Evolutionary conservation across 768 basidiomycete species (phyloP).

Genomic region (Boletus rubropictus): DNA sequence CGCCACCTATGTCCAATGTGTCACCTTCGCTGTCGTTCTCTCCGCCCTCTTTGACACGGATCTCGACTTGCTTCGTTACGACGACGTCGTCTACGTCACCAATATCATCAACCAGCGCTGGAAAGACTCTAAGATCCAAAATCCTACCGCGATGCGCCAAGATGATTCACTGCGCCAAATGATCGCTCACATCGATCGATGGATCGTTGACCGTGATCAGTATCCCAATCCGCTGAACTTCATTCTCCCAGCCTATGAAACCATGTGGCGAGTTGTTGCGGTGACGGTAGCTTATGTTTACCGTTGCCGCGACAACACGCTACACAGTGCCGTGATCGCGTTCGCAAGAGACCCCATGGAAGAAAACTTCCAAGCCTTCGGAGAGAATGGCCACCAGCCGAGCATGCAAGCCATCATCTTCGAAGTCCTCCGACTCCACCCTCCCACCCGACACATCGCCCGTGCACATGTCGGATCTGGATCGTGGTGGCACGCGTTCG

Average conservation of each 20-base stretch:
- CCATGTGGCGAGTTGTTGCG: conserved; percentile 59
- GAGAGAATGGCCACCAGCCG: conserved; percentile 6
- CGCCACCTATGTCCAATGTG: conserved; percentile 37
- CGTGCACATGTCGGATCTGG: conserved; percentile 5
- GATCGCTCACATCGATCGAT: conserved; percentile 26
- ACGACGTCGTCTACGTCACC: conserved; percentile 38
- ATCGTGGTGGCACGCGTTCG: conserved; percentile 13
- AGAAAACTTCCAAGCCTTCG: conserved; percentile 13
- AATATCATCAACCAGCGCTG: conserved; percentile 33
- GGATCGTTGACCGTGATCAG: conserved; percentile 32
- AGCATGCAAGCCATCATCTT: conserved; percentile 24
- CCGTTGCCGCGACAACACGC: conserved; percentile 19
- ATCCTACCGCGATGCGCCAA: conserved; percentile 4
- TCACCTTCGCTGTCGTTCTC: conserved; percentile 42
- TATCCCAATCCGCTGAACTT: conserved; percentile 42
- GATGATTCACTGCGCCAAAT: conserved; percentile 30
- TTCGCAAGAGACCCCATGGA: conserved; percentile 24
- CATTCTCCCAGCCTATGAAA: conserved; percentile 58
- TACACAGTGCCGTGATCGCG: conserved; percentile 21
- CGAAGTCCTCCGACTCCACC: conserved; percentile 29
- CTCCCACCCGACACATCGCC: conserved; percentile 22
- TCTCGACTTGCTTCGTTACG: conserved; percentile 24
- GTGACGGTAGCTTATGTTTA: conserved; percentile 33
- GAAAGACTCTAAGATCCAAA: conserved; percentile 21
- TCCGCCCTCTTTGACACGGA: conserved; percentile 34